Base-by-base conservation (phyloP, 2,329 filamentous ascomycete species). In the Xylaria polymorpha region DNA sequence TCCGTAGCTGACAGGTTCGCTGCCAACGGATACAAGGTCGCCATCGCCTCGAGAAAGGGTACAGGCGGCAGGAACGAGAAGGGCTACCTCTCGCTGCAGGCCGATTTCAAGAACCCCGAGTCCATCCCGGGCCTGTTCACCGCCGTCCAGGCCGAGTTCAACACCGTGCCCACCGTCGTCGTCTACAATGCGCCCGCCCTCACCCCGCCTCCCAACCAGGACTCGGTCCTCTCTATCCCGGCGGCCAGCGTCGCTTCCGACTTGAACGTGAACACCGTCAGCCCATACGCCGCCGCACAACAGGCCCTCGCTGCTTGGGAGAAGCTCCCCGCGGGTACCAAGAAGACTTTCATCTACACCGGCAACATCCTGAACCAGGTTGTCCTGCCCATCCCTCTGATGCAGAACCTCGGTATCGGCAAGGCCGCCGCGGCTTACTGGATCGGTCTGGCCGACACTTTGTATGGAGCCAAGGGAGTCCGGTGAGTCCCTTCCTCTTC, bases 361-460 rank as follows among this genome's bases (percentile, higher is more conserved):
- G 41, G 41, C 14, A 44, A 44, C 18, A 44, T 44, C 18, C 12
- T 44, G 14, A 44, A 44, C 41, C 8, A 14, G 9, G 41, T 51
- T 15, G 58, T 74, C 22, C 0, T 71, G 0, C 75, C 79, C 6
- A 64, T 81, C 5, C 71, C 77, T 0, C 48, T 68, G 18, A 12
- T 70, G 80, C 22, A 50, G 62, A 76, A 71, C 59, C 69, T 80
- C 15, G 83, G 83, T 2, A 73, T 81, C 9, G 81, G 81, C 0
- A 84, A 84, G 72, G 72, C 79, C 7, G 81, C 80, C 20, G 77
- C 77, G 0, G 78, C 80, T 1, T 79, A 80, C 67, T 76, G 79
- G 61, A 75, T 84, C 58, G 76, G 76, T 3, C n/a, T 74, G 58
- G 79, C 80, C n/a, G 76, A 79, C 50, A 55, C 64, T 9, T 39